Evolutionary conservation across 2,329 filamentous ascomycete genomes (phyloP).

Genomic region (Zymoseptoria tritici): DNA sequence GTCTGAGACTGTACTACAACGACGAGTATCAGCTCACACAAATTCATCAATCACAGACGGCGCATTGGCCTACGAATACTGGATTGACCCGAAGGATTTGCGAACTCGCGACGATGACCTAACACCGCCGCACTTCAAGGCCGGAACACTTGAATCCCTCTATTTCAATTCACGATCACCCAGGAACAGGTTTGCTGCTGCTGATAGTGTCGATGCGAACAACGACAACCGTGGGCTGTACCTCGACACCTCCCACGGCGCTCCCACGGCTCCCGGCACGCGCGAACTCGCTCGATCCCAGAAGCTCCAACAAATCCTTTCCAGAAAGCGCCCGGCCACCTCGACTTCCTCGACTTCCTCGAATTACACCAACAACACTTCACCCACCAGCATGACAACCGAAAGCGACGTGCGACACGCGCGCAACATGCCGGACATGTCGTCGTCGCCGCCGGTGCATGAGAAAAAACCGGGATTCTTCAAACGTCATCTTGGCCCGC

Average conservation of each 20-base stretch:
- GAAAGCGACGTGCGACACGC: slow-evolving; percentile 9
- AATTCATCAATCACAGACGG: background rate
- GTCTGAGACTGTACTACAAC: background rate
- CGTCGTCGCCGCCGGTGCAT: slow-evolving; percentile 9
- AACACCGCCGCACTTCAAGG: slow-evolving; percentile 8
- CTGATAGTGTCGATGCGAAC: background rate
- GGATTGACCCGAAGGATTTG: slow-evolving; percentile 10
- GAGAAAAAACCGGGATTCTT: slow-evolving; percentile 17
- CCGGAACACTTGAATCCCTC: slow-evolving; percentile 8
- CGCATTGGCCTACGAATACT: slow-evolving; percentile 10
- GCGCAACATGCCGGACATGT: slow-evolving; percentile 8
- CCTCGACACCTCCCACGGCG: background rate
- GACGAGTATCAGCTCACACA: background rate
- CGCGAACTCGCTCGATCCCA: background rate
- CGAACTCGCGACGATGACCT: background rate
- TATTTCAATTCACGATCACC: slow-evolving; percentile 2
- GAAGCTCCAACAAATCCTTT: background rate
- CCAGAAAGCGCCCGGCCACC: background rate
- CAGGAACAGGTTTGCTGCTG: background rate
- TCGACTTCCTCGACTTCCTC: slow-evolving; percentile 4
- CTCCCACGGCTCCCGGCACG: background rate
- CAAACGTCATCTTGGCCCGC: slow-evolving; percentile 13
- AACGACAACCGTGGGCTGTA: slow-evolving; percentile 1
- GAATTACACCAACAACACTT: background rate
- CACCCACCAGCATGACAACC: slow-evolving; percentile 5